Percentiles rank a stretch among this genome's conserved stretches.
Evolutionary conservation across 257 asterid species (phyloP).

Genomic region (Misopates orontium): DNA sequence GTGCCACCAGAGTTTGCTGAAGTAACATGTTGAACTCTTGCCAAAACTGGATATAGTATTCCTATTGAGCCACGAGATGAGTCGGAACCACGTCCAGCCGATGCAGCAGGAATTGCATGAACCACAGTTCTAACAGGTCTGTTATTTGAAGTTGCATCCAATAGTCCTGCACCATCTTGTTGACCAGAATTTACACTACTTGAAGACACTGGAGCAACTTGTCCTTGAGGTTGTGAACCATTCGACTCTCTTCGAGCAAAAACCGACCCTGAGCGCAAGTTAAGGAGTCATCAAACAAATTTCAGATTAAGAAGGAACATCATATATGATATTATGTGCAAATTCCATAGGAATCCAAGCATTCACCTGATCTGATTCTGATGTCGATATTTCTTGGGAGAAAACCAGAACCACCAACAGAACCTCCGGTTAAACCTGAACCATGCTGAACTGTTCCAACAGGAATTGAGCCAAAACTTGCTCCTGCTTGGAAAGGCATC

Average conservation of each 20-base stretch:
- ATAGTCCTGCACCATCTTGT: slow-evolving; percentile 37
- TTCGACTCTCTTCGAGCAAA: slow-evolving; percentile 72
- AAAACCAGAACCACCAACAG: slow-evolving; percentile 50
- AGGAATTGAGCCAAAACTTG: slow-evolving; percentile 46
- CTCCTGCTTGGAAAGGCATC: slow-evolving; percentile 76
- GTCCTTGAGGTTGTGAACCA: slow-evolving; percentile 55
- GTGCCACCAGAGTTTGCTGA: slow-evolving; percentile 41
- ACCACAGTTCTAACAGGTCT: slow-evolving; percentile 63
- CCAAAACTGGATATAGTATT: slow-evolving; percentile 70
- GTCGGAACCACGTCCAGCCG: slow-evolving; percentile 52
- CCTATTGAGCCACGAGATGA: slow-evolving; percentile 72
- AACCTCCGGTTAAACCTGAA: slow-evolving; percentile 43
- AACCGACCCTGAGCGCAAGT: slow-evolving; percentile 48
- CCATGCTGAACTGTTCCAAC: slow-evolving; percentile 55
- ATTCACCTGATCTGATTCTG: slow-evolving; percentile 89
- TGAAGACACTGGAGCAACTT: slow-evolving; percentile 47
- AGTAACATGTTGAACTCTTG: slow-evolving; percentile 64
- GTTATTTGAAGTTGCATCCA: slow-evolving; percentile 38
- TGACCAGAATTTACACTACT: slow-evolving; percentile 43
- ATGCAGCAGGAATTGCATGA: slow-evolving; percentile 53
- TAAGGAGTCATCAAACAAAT: not conserved
- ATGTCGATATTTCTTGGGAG: slow-evolving; percentile 90
- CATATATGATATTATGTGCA: not conserved
- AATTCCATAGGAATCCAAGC: not conserved
- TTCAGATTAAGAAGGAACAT: not conserved